Evolutionary conservation across 257 asterid species (phyloP), one percentile per base, ranked within the genome.

Genomic region (Lithospermum erythrorhizon): DNA sequence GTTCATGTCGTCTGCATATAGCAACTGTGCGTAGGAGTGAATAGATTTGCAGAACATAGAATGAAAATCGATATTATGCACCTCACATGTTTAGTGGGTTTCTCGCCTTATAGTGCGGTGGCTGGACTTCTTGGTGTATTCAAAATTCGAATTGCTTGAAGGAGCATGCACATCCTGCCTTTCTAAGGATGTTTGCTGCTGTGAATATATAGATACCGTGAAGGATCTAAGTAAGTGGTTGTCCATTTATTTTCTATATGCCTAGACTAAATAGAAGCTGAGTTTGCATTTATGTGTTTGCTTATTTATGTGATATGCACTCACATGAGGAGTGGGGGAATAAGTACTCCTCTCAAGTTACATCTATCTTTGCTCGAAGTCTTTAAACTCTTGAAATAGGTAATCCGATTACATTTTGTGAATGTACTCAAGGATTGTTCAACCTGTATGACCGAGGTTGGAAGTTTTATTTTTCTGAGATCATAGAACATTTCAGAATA

Each of bases 401-500:
- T 27, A 27, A 2, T 1, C 4, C 6, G 32, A n/a, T 25, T 25
- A 25, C 2, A 2, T 2, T 25, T 25, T 25, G 29, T 27, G 6
- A 27, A 27, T 27, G 32, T 27, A 5, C 32, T 27, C 32, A 7
- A 27, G 6, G 32, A 27, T 27, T 35, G 45, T 69, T 76, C 74
- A 68, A 73, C 41, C 62, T 61, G 70, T 56, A 62, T 61, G 10
- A 66, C 72, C 64, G 53, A 65, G 63, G 65, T 61, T 27, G 32
- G 30, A 21, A 55, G 67, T 35, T 64, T 77, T 77, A 77, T 82
- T 79, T 74, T 67, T 61, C 45, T 51, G 61, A 18, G 62, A 58
- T 71, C 68, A 66, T 73, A 52, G 76, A 52, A 63, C 35, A 55
- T 69, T 64, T 72, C 61, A 83, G 78, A 78, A 73, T 53, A 76